Conservation (phyloP, 768 basidiomycete species). For the Floccularia luteovirens region DNA sequence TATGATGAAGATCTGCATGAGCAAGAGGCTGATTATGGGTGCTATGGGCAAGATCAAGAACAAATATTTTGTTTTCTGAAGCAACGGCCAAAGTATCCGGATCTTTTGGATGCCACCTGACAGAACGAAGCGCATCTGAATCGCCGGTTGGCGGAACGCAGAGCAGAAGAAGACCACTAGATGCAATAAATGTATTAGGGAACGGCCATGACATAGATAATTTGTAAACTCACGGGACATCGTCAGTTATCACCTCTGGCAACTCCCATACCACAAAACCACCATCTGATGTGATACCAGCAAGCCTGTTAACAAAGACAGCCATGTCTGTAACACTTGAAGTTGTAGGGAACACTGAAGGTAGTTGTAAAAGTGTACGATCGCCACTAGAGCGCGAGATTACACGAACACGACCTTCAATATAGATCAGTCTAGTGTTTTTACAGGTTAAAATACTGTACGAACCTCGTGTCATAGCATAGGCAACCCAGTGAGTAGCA, state of each 20-base stretch:
- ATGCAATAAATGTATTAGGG: conserved; percentile 4
- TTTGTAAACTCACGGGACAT: conserved; percentile 61
- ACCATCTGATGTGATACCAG: conserved; percentile 82
- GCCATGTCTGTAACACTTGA: conserved; percentile 82
- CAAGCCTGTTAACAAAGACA: conserved; percentile 73
- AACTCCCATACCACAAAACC: conserved; percentile 88
- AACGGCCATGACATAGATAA: conserved; percentile 3
- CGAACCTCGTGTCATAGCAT: conserved; percentile 86
- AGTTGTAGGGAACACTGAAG: conserved; percentile 46
- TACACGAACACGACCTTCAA: conserved; percentile 70
- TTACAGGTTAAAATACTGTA: neutral
- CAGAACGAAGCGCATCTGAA: conserved; percentile 64
- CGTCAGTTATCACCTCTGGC: conserved; percentile 77
- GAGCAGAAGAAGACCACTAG: conserved; percentile 58
- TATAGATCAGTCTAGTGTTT: conserved; percentile 2
- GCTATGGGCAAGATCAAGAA: conserved; percentile 68
- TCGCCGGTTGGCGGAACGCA: conserved; percentile 58
- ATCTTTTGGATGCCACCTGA: conserved; percentile 87
- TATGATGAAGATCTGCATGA: conserved; percentile 61
- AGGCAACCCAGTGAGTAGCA: conserved; percentile 88
- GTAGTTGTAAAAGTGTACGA: conserved; percentile 77
- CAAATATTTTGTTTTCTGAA: conserved; percentile 66
- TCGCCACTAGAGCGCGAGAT: conserved; percentile 87
- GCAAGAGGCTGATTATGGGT: conserved; percentile 59
- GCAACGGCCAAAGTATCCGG: conserved; percentile 78